A percentile compares a stretch with the other conserved stretches of the same genome.
Evolutionary conservation across 768 basidiomycete species (phyloP).

Genomic region (Tylopilus plumbeoviolaceoides): DNA sequence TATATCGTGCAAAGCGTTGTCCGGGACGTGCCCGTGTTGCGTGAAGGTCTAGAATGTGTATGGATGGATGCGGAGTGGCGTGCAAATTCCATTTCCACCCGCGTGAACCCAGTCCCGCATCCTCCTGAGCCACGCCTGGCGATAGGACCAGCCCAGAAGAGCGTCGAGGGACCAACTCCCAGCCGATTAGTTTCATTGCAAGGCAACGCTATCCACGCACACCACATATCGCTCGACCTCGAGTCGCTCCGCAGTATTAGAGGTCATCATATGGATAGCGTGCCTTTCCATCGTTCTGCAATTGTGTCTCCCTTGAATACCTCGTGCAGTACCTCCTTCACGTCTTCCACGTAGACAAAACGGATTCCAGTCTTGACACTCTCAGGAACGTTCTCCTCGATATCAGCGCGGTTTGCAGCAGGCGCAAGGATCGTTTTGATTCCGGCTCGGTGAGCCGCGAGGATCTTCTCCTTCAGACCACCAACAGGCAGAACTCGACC

Average conservation of each 20-base stretch:
- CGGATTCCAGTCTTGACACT: conserved; percentile 94
- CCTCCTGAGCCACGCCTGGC: background rate
- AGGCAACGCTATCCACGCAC: background rate
- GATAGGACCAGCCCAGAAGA: too few species aligned
- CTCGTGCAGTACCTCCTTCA: conserved; percentile 83
- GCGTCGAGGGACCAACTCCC: background rate
- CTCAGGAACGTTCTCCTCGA: conserved; percentile 95
- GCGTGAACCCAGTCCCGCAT: background rate
- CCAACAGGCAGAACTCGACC: conserved; percentile 97
- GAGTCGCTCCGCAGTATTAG: background rate
- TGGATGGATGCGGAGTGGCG: background rate
- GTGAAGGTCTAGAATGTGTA: background rate
- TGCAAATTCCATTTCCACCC: background rate
- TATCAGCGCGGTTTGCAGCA: conserved; percentile 85
- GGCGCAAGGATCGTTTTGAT: conserved; percentile 91
- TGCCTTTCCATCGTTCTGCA: conserved; percentile 66
- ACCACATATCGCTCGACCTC: background rate
- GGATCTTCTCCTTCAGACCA: conserved; percentile 92
- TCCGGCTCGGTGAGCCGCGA: conserved; percentile 94
- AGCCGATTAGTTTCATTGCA: background rate
- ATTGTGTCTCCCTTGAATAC: conserved; percentile 68
- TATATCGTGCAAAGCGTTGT: too few species aligned
- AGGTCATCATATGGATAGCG: conserved; percentile 32
- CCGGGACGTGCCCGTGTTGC: background rate
- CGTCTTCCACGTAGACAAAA: conserved; percentile 94